These are phyloP conservation scores for Pseudopithomyces maydicus DNA, from an alignment of 2,329 filamentous ascomycete species.

Conservation along the genomic window DNA sequence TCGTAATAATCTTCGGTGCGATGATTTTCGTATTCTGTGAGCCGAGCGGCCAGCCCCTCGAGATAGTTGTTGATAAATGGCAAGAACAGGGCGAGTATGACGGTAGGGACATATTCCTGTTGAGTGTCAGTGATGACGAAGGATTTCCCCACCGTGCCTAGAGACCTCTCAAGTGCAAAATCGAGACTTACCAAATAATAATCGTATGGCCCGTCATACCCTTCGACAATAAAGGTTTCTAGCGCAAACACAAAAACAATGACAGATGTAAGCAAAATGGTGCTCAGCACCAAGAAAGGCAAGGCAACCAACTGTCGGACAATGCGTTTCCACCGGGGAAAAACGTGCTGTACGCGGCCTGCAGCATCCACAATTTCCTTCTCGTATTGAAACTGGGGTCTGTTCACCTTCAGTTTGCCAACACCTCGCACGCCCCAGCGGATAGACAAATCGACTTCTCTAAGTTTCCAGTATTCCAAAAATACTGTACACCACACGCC, in stretches of 20 bases:
- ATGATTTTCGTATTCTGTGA: slow-evolving; percentile 43
- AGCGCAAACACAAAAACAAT: slow-evolving; percentile 37
- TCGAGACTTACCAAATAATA: slow-evolving; percentile 28
- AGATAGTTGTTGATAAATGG: slow-evolving; percentile 37
- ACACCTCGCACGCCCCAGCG: slow-evolving; percentile 41
- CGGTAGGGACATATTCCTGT: slow-evolving; percentile 40
- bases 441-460: slow-evolving; percentile 37
- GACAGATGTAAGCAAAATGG: slow-evolving; percentile 29
- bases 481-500: slow-evolving; percentile 42
- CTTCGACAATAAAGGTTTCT: slow-evolving; percentile 40
- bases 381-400: slow-evolving; percentile 35
- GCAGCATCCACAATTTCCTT: slow-evolving; percentile 29
- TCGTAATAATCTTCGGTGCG: slow-evolving; percentile 37
- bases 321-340: slow-evolving; percentile 38
- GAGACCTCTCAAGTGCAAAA: too few relatives aligned
- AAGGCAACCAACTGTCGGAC: slow-evolving; percentile 35
- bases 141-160: not conserved
- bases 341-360: slow-evolving; percentile 30
- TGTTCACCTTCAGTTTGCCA: slow-evolving; percentile 33
- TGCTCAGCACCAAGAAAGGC: slow-evolving; percentile 36
- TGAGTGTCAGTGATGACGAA: slow-evolving; percentile 12
- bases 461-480: slow-evolving; percentile 43
- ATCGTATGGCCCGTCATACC: slow-evolving; percentile 40
- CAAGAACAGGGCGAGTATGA: slow-evolving; percentile 34
- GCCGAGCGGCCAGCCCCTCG: slow-evolving; percentile 28